These are phyloP conservation scores for Penicillium diatomitis DNA, from an alignment of 495 filamentous ascomycete genomes.

Conservation along the genomic window DNA sequence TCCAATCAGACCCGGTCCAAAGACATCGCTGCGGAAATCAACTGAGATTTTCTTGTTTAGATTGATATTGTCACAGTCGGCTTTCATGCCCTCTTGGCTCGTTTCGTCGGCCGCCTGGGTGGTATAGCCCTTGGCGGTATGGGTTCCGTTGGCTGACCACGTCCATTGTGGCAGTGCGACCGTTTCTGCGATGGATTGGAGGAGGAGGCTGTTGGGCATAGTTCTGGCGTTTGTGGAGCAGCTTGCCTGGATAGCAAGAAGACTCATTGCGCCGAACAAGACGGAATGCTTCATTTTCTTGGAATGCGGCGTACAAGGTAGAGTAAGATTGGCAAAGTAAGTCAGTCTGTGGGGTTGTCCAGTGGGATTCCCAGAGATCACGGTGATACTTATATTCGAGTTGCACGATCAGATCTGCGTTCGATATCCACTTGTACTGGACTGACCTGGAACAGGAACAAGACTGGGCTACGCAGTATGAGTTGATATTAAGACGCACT, in stretches of 20 bases:
- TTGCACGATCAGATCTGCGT: no score
- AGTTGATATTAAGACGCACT: no score
- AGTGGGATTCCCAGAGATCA: no score
- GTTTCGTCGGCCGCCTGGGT: slow-evolving; percentile 9
- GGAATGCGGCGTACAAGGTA: not conserved
- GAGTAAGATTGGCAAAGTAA: not conserved
- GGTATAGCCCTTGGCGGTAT: slow-evolving; percentile 18
- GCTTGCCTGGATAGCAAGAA: slow-evolving; percentile 4
- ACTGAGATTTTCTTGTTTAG: slow-evolving; percentile 19
- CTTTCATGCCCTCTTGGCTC: slow-evolving; percentile 9
- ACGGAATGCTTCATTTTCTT: slow-evolving; percentile 4
- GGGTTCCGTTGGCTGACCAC: slow-evolving; percentile 23
- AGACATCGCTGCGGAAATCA: slow-evolving; percentile 20
- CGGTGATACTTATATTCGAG: no score
- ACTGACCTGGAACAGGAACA: no score
- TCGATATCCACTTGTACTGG: no score
- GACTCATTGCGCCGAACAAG: slow-evolving; percentile 5
- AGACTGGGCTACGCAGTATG: no score
- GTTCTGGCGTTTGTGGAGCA: slow-evolving; percentile 6
- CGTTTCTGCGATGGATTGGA: slow-evolving; percentile 9
- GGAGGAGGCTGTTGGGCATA: slow-evolving; percentile 12
- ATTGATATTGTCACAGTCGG: slow-evolving; percentile 23
- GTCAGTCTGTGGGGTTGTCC: no score
- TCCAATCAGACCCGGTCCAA: slow-evolving; percentile 13
- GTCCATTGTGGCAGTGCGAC: slow-evolving; percentile 16